These are phyloP conservation scores for Prunus mongolica DNA, from an alignment of 306 rosid species.

Conservation along the genomic window DNA sequence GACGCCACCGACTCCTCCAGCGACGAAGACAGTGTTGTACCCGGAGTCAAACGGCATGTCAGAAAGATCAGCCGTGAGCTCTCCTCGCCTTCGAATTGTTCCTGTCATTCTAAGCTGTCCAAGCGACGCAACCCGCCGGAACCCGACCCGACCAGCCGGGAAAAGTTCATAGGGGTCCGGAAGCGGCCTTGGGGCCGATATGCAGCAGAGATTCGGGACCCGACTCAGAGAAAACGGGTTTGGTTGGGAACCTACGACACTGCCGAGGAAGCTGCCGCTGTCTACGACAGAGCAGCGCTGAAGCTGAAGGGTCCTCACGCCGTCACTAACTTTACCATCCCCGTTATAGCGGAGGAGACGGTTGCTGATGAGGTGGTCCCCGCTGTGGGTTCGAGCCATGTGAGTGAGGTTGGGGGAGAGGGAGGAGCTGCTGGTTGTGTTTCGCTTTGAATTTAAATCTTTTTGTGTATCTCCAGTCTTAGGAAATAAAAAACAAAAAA, in stretches of 20 bases:
- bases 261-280: conserved; percentile 75
- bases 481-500: too few relatives aligned
- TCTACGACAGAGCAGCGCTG: conserved; percentile 64
- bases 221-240: conserved; percentile 48
- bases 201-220: conserved; percentile 88
- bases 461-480: too few relatives aligned
- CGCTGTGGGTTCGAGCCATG: background rate
- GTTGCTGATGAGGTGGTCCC: background rate
- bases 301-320: conserved; percentile 59
- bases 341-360: conserved; percentile 14
- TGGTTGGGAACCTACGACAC: conserved; percentile 86
- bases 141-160: conserved; percentile 9
- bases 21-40: conserved; percentile 20
- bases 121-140: background rate
- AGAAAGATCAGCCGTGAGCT: conserved; percentile 30
- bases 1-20: conserved; percentile 70
- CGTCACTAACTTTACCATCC: conserved; percentile 46
- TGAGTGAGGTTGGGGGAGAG: background rate
- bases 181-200: conserved; percentile 81
- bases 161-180: conserved; percentile 57
- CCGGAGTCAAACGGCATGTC: conserved; percentile 30
- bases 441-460: background rate
- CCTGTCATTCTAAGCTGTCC: background rate
- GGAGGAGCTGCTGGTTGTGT: background rate
- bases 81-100: background rate